phyloP scores from a whole-genome alignment of 805 yeast species.

The Crinitomyces ghanaensis region DNA sequence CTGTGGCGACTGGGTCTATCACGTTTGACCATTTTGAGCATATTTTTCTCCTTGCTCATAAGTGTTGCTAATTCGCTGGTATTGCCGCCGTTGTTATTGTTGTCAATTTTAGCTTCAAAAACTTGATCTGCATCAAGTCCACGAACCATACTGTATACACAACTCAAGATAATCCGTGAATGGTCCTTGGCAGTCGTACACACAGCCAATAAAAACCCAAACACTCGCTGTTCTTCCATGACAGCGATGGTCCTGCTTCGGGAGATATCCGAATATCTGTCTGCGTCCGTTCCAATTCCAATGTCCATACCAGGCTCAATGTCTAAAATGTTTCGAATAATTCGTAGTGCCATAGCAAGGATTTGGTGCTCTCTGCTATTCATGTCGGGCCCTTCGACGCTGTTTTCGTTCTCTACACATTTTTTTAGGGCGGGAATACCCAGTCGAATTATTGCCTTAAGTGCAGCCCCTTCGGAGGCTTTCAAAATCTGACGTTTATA shows the following conservation, averaged over 20 bases:
- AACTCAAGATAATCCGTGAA: too few relatives aligned
- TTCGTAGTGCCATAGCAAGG: constrained; percentile 55
- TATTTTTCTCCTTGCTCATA: constrained; percentile 49
- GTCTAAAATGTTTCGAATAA: constrained; percentile 66
- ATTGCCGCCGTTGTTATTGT: constrained; percentile 42
- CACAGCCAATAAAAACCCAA: constrained; percentile 54
- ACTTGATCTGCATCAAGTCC: too few relatives aligned
- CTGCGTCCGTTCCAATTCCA: neutral
- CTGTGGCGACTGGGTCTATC: constrained; percentile 68
- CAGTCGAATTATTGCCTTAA: constrained; percentile 59
- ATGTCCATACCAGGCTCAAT: constrained; percentile 61
- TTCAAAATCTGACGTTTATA: constrained; percentile 62
- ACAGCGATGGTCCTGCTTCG: constrained; percentile 44
- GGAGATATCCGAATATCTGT: constrained; percentile 41
- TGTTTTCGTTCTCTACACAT: too few relatives aligned
- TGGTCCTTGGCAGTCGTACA: constrained; percentile 51
- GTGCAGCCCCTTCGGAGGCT: constrained; percentile 46
- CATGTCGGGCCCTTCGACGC: too few relatives aligned
- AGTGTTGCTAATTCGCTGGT: constrained; percentile 35
- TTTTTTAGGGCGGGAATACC: constrained; percentile 40
- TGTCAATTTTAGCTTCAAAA: constrained; percentile 56
- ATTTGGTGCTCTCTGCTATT: constrained; percentile 61
- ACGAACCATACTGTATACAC: too few relatives aligned
- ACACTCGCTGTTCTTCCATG: constrained; percentile 60
- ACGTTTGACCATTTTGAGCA: constrained; percentile 38